phyloP scores from a whole-genome alignment of 768 basidiomycete genomes.

The Mycena alexandri region DNA sequence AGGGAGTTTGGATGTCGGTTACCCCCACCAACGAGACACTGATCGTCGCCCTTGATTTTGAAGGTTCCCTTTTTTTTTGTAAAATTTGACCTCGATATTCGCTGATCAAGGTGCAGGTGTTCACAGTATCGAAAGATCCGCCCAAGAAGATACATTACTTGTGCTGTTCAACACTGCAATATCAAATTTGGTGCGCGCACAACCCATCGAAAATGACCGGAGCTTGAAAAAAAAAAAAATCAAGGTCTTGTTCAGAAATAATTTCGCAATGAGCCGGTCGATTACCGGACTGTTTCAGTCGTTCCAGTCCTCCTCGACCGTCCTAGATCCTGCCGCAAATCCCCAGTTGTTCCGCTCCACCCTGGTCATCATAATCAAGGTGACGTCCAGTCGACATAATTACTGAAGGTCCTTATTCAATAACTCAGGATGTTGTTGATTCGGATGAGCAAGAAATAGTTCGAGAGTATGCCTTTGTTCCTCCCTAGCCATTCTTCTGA shows the following conservation, averaged over 20 bases:
- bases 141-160: slow-evolving; percentile 72
- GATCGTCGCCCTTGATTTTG: slow-evolving; percentile 73
- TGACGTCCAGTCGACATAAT: slow-evolving; percentile 24
- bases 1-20: slow-evolving; percentile 77
- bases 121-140: slow-evolving; percentile 72
- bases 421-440: slow-evolving; percentile 70
- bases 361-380: slow-evolving; percentile 74
- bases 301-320: slow-evolving; percentile 67
- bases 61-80: slow-evolving; percentile 56
- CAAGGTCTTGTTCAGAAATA: slow-evolving; percentile 74
- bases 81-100: neutral
- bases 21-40: slow-evolving; percentile 68
- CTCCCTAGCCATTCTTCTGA: slow-evolving; percentile 2
- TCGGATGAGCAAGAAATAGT: slow-evolving; percentile 69
- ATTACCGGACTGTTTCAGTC: slow-evolving; percentile 74
- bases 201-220: too few species aligned
- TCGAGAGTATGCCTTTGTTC: slow-evolving; percentile 59
- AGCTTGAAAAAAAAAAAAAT: too few species aligned
- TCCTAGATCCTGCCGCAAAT: slow-evolving; percentile 70
- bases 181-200: slow-evolving; percentile 67
- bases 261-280: slow-evolving; percentile 71
- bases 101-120: slow-evolving; percentile 53
- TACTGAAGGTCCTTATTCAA: neutral
- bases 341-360: slow-evolving; percentile 70
- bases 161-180: slow-evolving; percentile 76